Base-by-base conservation (phyloP, 768 basidiomycete genomes). In the Tricholoma matsutake region DNA sequence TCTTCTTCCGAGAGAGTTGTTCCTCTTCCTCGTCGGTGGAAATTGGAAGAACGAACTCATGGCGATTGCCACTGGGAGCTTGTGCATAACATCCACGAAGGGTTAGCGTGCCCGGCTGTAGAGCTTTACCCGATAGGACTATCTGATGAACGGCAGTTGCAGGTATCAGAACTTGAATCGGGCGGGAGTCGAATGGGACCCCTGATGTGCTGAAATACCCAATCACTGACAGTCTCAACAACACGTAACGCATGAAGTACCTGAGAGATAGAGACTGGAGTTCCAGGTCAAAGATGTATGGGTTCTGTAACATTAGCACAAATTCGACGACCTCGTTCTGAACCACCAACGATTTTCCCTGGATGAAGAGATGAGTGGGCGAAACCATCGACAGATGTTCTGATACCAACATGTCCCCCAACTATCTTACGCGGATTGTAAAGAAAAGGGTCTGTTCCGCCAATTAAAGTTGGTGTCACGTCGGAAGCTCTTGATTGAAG, bases 271-370 rank as follows among this genome's bases (percentile, higher is more conserved):
- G 71, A 65, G 86, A 87, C 60, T 92, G 87, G 16, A 98, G 74
- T 63, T 98, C 94, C 11, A 99, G 79, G 62, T 96, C 93, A 72
- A 98, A 96, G 3, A 92, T 84, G 72, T 89, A 96, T 1, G 94
- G 93, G 72, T 99, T 99, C 59, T 86, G 85, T n/a, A 99, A 74
- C 20, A 89, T 88, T 49, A 98, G 78, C 7, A 87, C 81, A 65
- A 98, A 83, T 66, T 98, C 95, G 31, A 94, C 76, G 3, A 76
- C 73, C 71, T 98, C 97, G 65, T 88, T 88, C 70, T 92, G 91
- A 1, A 94, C 91, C 13, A 95, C 81, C 11, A 90, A 68, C 0
- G 83, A 77, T 77, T 85, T 83, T 6, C 76, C 80, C 86, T 88
- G 61, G 32, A 25, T 35, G 22, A 37, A 25, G 20, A 39, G 60